Base-by-base conservation (phyloP, 768 basidiomycete genomes). In the Ephemerocybe angulata region DNA sequence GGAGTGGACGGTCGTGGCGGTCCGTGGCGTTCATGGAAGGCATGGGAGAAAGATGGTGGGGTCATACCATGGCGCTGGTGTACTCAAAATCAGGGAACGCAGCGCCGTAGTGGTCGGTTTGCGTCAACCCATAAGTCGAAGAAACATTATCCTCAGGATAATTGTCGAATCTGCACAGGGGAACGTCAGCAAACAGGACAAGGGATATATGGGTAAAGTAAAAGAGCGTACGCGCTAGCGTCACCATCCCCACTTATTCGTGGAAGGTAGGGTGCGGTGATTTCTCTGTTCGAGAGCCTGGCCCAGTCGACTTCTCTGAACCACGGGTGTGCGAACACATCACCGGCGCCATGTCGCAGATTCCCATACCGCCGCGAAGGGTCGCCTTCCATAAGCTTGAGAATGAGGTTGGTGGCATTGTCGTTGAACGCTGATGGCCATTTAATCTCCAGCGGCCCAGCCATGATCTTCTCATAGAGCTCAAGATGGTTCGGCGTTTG, bases 251-350 rank as follows among this genome's bases (percentile, higher is more conserved):
- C 87, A 30, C 76, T 81, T 46, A 98, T 93, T 67, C 88, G 88
- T 12, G 97, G 97, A 49, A 98, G 74, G 72, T 97, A 99, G 2
- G 97, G 97, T 22, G 97, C 91, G 13, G 89, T 90, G 53, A 99
- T 98, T 64, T 98, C 93, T 61, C 93, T 77, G 46, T 79, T 78
- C 63, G 79, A 81, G 51, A 98, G 71, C 70, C 84, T 86, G 46
- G 80, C 80, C 94, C 94, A 98, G 60, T 93, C 88, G 21, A 98
- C 94, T 71, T 98, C 94, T 38, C 82, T 76, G 67, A 98, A 98
- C 95, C 95, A 98, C 2, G 83, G 82, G 67, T 98, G 96, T 17
- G 84, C 82, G 67, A 95, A 95, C 30, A 98, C 93, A 68, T 98
- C 96, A 28, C 85, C 87, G 5, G 87, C 88, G 19, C 94, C 96